Base-by-base conservation (phyloP, 78 protist genomes). In the Chrysochromulina parva region DNA sequence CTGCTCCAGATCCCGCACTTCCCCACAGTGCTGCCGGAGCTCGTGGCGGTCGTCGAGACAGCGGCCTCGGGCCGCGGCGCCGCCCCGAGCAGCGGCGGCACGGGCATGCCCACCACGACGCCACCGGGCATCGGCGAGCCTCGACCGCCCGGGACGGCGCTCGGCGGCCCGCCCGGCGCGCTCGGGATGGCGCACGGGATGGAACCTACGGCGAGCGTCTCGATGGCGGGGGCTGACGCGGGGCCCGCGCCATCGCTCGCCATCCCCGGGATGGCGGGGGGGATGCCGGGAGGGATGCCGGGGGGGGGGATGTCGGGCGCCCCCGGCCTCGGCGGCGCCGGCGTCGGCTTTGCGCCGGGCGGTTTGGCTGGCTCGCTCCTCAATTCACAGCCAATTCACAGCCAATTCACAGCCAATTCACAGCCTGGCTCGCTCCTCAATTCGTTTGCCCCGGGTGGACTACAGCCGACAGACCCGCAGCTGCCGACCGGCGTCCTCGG, bases 1-100 rank as follows among this genome's bases (percentile, higher is more conserved):
- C 74, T 98, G n/a, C 58, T 69, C 13, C 62, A 76, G 38, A 48
- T 96, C 22, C 88, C 93, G 14, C 91, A 90, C 57, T n/a, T 95
- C 5, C 87, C 71, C 14, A 55, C 20, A 55, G 54, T 38, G 1
- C 73, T 66, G 66, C 90, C 92, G 7, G 84, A 89, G 53, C 89
- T 93, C 24, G 52, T 85, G 50, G 13, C 1, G 22, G 60, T 50
- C 69, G 55, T 94, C 85, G 69, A 92, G 71, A 28, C 48, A 26
- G 92, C 84, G 3, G 20, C 66, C 58, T 90, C 60, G 48, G 91
- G 92, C 10, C 52, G 52, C 28, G 65, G n/a, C 48, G 62, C 62
- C 86, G 62, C 28, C 58, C 24, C 84, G 16, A 2, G 57, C 84
- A 1, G 13, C 1, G 13, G 28, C 58, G 22, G 55, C 58, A 11